A percentile compares a stretch with the other conserved stretches of the same genome.
Conservation (phyloP, 306 rosid species). For the Trifolium pratense region DNA sequence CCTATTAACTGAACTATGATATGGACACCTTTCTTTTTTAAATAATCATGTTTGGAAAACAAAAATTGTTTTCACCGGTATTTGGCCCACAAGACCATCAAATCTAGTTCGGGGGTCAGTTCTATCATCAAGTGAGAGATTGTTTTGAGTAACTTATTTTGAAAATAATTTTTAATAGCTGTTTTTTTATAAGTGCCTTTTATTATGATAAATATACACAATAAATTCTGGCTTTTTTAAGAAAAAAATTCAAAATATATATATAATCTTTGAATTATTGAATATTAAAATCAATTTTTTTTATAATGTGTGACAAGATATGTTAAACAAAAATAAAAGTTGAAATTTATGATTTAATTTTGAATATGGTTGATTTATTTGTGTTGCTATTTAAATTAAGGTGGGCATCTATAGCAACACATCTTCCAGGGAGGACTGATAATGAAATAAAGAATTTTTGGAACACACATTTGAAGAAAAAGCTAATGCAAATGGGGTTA, state of each 20-base stretch:
- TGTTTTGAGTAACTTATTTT: neutral
- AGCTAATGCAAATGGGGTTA: slow-evolving; percentile 76
- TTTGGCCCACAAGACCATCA: too few relatives aligned
- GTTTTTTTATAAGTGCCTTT: neutral
- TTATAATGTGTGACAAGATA: neutral
- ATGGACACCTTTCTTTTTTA: too few relatives aligned
- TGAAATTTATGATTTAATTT: neutral
- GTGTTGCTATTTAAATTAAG: neutral
- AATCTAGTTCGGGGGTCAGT: too few relatives aligned
- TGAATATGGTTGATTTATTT: neutral
- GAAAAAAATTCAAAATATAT: too few relatives aligned
- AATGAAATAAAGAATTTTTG: slow-evolving; percentile 85
- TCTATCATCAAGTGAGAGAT: too few relatives aligned
- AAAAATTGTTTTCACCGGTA: too few relatives aligned
- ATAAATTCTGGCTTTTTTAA: neutral
- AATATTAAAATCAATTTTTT: neutral
- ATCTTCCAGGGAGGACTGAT: slow-evolving; percentile 82
- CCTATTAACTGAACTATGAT: too few relatives aligned
- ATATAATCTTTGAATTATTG: neutral
- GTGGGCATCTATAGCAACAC: slow-evolving; percentile 88
- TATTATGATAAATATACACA: neutral
- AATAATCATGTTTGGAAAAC: too few relatives aligned
- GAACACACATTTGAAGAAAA: slow-evolving; percentile 85
- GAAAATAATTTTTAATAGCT: too few relatives aligned
- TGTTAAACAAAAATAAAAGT: neutral